Evolutionary conservation across 2,329 filamentous ascomycete species (phyloP), one percentile per base, ranked within the genome.

Genomic region (Tolypocladium ovalisporum): DNA sequence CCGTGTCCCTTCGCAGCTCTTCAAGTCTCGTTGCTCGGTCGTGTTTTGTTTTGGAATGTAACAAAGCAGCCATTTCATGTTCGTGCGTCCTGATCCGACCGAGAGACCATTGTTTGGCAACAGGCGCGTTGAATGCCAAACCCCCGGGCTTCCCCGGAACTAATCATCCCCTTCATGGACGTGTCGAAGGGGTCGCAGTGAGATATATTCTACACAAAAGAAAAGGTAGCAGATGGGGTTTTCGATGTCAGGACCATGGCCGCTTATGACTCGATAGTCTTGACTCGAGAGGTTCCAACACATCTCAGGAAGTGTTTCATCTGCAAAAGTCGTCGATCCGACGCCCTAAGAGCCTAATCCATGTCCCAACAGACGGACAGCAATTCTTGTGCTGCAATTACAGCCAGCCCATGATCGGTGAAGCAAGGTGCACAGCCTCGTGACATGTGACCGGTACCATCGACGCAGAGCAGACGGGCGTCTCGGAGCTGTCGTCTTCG

Each of bases 161-260:
- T 42, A 47, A n/a, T 53, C 55, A 55, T 47, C 29, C 35, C 54
- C 55, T 51, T 34, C 57, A 44, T 59, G 54, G 19, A 39, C 57
- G 51, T 54, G 54, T 56, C 57, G 51, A 44, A 56, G 54, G 49
- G 49, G 9, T 56, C 42, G 22, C 52, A 27, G 27, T 19, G 17
- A 39, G 35, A 44, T 37, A 40, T 53, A 22, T 22, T 36, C 55
- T 39, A 42, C 35, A 56, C 54, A 56, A 56, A 52, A 39, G 37
- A 37, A 52, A 52, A 12, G 52, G n/a, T 37, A 29, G 17, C 34
- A 52, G 44, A 44, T 35, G 8, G 34, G 10, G n/a, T 36, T 22
- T n/a, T 37, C 17, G 55, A 24, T 29, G 17, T 51, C 47, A 12
- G 22, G 19, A 22, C n/a, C n/a, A 19, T 10, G 4, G 29, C 7